Conservation (phyloP, 768 basidiomycete species). For the Cantharellus cinnabarinus region DNA sequence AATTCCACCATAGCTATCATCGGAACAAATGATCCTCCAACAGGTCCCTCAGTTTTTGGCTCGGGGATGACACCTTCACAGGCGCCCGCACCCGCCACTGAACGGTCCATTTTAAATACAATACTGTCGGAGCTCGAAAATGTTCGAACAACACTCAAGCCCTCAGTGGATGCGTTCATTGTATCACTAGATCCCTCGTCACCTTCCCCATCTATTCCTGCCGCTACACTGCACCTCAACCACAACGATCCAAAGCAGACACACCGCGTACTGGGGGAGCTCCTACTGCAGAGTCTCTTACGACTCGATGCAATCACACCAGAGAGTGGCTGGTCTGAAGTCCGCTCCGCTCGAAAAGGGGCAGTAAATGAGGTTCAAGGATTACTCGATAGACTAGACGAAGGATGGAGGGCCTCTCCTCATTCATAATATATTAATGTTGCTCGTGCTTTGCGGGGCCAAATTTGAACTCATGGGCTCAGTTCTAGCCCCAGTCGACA, state of each 20-base stretch:
- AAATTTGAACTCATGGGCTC: background rate
- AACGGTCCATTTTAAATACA: slow-evolving; percentile 29
- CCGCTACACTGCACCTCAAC: slow-evolving; percentile 3
- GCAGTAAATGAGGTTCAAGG: slow-evolving; percentile 75
- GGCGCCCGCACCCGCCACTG: slow-evolving; percentile 12
- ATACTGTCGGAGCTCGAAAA: slow-evolving; percentile 34
- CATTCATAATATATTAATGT: background rate
- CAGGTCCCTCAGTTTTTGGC: background rate
- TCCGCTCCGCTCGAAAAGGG: slow-evolving; percentile 60
- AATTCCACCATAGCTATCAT: slow-evolving; percentile 56
- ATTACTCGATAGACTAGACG: slow-evolving; percentile 62
- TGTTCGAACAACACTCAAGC: slow-evolving; percentile 33
- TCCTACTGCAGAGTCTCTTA: slow-evolving; percentile 71
- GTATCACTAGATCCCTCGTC: slow-evolving; percentile 11
- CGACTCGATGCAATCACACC: slow-evolving; percentile 65
- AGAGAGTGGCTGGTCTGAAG: slow-evolving; percentile 55
- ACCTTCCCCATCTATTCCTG: background rate
- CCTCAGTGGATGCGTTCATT: slow-evolving; percentile 39
- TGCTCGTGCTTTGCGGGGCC: too few relatives aligned
- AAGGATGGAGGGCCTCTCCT: slow-evolving; percentile 27
- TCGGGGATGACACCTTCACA: too few relatives aligned
- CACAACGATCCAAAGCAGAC: slow-evolving; percentile 20
- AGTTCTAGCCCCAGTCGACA: background rate
- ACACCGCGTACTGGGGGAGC: slow-evolving; percentile 48
- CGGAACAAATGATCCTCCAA: slow-evolving; percentile 16